These are phyloP conservation scores for Stagonosporopsis cucurbitacearum DNA, from an alignment of 2,329 filamentous ascomycete species.

Conservation along the genomic window DNA sequence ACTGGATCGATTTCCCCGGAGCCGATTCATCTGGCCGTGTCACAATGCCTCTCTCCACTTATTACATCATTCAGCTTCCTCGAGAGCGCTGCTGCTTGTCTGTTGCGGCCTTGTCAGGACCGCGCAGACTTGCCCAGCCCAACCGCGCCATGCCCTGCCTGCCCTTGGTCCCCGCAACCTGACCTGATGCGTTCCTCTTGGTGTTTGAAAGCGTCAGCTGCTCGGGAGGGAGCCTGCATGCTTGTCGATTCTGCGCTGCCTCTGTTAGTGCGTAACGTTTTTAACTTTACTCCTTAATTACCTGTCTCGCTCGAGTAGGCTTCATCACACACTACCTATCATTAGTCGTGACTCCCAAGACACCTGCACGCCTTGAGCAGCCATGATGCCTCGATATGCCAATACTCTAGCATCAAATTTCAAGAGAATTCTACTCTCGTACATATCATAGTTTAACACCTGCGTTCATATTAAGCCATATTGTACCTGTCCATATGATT, in stretches of 20 bases:
- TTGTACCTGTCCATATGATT: background rate
- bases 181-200: conserved; percentile 5
- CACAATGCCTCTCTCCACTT: conserved; percentile 49
- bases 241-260: background rate
- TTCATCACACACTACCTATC: background rate
- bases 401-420: background rate
- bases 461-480: background rate
- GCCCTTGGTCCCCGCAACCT: conserved; percentile 3
- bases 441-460: background rate
- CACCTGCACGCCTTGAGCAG: background rate
- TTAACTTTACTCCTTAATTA: background rate
- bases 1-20: conserved; percentile 40
- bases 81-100: conserved; percentile 35
- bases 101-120: conserved; percentile 23
- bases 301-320: background rate
- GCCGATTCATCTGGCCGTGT: conserved; percentile 42
- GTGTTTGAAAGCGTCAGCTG: background rate
- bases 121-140: conserved; percentile 29
- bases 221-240: background rate
- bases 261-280: background rate
- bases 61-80: conserved; percentile 42
- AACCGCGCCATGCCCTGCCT: conserved; percentile 20
- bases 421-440: background rate
- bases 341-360: background rate
- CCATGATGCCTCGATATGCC: background rate